Conservation (phyloP, 73 alveolate species). For the Paramecium tetraurelia region DNA sequence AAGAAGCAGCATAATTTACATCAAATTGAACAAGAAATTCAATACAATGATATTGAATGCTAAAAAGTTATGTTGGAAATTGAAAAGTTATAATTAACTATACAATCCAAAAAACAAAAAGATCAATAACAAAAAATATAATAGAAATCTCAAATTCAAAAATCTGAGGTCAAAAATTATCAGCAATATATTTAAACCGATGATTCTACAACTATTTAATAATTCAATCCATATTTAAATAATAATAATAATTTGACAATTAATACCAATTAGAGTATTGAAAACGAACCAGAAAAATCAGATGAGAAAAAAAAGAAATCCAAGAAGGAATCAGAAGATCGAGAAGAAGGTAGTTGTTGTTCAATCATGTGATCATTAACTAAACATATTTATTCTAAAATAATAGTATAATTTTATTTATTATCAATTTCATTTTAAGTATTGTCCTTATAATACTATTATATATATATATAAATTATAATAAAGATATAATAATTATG, state of each 20-base stretch:
- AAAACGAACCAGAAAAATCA: neutral
- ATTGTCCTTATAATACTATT: too few species aligned
- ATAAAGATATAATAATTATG: neutral
- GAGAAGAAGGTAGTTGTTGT: neutral
- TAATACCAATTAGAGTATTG: neutral
- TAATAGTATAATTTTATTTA: too few species aligned
- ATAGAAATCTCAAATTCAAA: neutral
- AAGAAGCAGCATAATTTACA: neutral
- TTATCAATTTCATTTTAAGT: too few species aligned
- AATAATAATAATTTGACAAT: neutral
- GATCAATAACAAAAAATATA: neutral
- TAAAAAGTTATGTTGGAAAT: neutral
- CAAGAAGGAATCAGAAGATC: neutral
- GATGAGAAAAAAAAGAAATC: neutral
- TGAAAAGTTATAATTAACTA: neutral
- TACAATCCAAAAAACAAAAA: neutral
- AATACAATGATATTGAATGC: neutral
- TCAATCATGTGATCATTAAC: neutral
- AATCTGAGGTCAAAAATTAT: neutral
- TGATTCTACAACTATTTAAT: neutral
- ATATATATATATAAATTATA: too few species aligned
- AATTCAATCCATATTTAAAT: neutral
- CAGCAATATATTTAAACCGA: neutral
- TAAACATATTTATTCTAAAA: neutral
- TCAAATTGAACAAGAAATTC: neutral